A percentile compares a stretch with the other conserved stretches of the same genome.
Conservation (phyloP, 2,329 filamentous ascomycete species). For the Phaeosphaeria sp. region DNA sequence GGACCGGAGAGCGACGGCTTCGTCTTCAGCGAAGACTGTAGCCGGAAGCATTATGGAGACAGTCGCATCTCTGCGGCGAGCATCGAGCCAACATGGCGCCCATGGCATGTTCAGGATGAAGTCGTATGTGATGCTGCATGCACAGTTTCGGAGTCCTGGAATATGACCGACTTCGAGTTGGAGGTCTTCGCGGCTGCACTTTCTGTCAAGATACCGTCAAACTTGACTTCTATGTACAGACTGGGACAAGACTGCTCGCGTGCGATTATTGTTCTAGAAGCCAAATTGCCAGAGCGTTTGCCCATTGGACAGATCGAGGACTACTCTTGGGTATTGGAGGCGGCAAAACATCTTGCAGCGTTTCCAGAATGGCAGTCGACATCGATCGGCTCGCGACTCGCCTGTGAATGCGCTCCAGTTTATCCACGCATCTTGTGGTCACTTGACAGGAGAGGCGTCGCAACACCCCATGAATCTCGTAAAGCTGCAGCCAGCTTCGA, state of each 20-base stretch:
- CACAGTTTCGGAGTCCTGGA: conserved; percentile 19
- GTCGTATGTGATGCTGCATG: conserved; percentile 3
- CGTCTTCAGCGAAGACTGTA: conserved; percentile 61
- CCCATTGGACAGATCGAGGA: conserved; percentile 8
- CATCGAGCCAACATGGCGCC: conserved; percentile 47
- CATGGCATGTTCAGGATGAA: no score
- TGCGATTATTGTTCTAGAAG: conserved; percentile 26
- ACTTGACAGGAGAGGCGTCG: conserved; percentile 21
- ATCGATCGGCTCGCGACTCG: neutral
- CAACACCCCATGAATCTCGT: conserved; percentile 44
- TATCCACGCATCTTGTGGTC: conserved; percentile 36
- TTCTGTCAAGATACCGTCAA: conserved; percentile 7
- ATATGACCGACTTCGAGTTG: conserved; percentile 7
- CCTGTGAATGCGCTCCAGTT: conserved; percentile 34
- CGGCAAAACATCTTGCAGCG: conserved; percentile 17
- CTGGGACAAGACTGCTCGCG: conserved; percentile 20
- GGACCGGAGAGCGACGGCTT: conserved; percentile 58
- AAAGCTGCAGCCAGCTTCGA: conserved; percentile 60
- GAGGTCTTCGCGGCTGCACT: conserved; percentile 3
- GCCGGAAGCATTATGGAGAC: conserved; percentile 55
- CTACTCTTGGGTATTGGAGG: conserved; percentile 32
- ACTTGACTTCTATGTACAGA: neutral
- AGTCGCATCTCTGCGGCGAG: conserved; percentile 54
- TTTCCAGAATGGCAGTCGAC: conserved; percentile 30
- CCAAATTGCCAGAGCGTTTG: conserved; percentile 13